Base-by-base conservation (phyloP, 177 flowering plant species). In the Vitis hybrid region DNA sequence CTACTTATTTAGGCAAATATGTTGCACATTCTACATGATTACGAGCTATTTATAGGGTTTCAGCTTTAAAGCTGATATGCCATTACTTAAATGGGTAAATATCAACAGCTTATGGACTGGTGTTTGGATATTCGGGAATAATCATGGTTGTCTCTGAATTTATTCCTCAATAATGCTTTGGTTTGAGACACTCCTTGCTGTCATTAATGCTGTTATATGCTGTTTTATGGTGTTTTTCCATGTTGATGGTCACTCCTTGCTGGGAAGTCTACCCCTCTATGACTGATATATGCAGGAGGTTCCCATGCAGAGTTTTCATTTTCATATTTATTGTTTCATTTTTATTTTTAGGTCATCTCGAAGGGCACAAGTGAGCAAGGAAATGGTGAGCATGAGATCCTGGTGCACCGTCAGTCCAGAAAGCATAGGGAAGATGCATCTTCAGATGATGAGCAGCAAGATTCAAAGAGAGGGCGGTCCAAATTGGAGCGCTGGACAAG, bases 401-500 rank as follows among this genome's bases (percentile, higher is more conserved):
- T 77, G 24, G 73, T 59, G 69, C 86, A 66, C 28, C 83, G 62
- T 57, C 76, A 72, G 28, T 66, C 87, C 59, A 81, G 81, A 76
- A 88, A 78, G 76, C 85, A 78, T 28, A 79, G 75, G 73, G 98
- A 90, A 75, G 89, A 85, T 71, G 90, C 84, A 74, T 82, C 86
- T 19, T 80, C 91, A 20, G 97, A 90, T 74, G 95, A 94, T 51
- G 98, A 92, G 55, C 90, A 76, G 68, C 83, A 80, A 18, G 80
- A 80, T 62, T 88, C 88, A n/a, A 83, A 75, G 71, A 89, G 85
- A 73, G 98, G 98, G 50, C 88, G 95, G 31, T 89, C 97, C 20
- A 92, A 96, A 73, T 62, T 91, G 79, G 99, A 96, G 73, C 88
- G 93, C 11, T 94, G 97, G 97, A 77, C 91, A 2, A 96, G 97